Evolutionary conservation across 2,329 filamentous ascomycete species (phyloP).

Genomic region (Triangularia verruculosa): DNA sequence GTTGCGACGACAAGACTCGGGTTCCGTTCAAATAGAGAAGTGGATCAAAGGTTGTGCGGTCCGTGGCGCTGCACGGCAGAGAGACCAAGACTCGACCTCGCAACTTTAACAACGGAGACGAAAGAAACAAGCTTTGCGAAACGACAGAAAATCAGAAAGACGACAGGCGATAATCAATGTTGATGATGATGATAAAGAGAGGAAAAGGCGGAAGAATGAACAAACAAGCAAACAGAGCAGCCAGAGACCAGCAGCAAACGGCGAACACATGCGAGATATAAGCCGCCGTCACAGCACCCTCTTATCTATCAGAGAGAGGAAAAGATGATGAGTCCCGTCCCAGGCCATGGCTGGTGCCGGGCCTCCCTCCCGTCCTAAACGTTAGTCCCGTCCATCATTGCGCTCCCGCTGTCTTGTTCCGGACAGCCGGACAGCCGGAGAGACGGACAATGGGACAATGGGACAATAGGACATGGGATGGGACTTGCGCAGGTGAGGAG

Average conservation of each 20-base stretch:
- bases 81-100: background rate
- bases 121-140: background rate
- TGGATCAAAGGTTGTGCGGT: background rate
- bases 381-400: background rate
- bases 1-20: background rate
- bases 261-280: background rate
- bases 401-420: background rate
- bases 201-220: background rate
- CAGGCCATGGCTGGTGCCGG: background rate
- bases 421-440: background rate
- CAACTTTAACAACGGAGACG: background rate
- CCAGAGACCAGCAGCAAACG: background rate
- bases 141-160: background rate
- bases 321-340: background rate
- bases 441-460: background rate
- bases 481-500: background rate
- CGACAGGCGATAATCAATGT: background rate
- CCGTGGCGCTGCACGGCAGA: background rate
- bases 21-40: slow-evolving; percentile 4
- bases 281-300: background rate
- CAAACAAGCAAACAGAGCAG: background rate
- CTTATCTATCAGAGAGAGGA: background rate
- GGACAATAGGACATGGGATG: background rate
- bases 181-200: background rate
- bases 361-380: background rate